Evolutionary conservation across 2,329 filamentous ascomycete species (phyloP).

Genomic region (Aspergillus tamarii): DNA sequence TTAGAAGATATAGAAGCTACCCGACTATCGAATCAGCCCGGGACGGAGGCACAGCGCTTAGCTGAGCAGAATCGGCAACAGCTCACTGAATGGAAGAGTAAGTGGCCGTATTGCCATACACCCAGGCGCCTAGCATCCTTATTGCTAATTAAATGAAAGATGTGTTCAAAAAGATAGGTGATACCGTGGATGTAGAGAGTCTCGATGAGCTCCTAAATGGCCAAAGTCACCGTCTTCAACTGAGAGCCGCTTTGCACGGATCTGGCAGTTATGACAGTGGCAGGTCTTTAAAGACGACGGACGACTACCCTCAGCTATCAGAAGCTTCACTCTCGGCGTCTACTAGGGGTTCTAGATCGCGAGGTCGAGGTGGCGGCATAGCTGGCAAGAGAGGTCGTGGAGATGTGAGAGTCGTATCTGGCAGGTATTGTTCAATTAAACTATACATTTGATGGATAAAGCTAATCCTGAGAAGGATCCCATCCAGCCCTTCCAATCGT

Average conservation of each 20-base stretch:
- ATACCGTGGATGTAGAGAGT: conserved; percentile 34
- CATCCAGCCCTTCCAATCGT: background rate
- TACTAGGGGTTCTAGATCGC: conserved; percentile 6
- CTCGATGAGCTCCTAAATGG: conserved; percentile 40
- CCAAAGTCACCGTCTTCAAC: conserved; percentile 41
- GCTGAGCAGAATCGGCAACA: conserved; percentile 29
- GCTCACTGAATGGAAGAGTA: conserved; percentile 40
- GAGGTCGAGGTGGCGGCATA: conserved; percentile 31
- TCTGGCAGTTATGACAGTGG: conserved; percentile 21
- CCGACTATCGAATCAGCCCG: conserved; percentile 34
- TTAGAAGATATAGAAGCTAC: conserved; percentile 32
- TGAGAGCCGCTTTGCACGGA: conserved; percentile 26
- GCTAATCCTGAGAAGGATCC: background rate
- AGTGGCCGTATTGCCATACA: conserved; percentile 9
- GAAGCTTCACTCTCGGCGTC: conserved; percentile 4
- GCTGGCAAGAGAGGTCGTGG: conserved; percentile 26
- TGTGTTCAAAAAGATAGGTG: conserved; percentile 32
- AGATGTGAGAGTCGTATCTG: background rate
- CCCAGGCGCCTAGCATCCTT: background rate
- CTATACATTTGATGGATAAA: background rate
- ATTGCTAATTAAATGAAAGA: conserved; percentile 29
- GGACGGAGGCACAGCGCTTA: conserved; percentile 31
- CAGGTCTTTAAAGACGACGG: background rate
- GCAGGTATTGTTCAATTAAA: background rate
- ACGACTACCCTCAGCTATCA: background rate